Evolutionary conservation across 495 filamentous ascomycete species (phyloP), one percentile per base, ranked within the genome.

Genomic region (Entonaema liquescens): DNA sequence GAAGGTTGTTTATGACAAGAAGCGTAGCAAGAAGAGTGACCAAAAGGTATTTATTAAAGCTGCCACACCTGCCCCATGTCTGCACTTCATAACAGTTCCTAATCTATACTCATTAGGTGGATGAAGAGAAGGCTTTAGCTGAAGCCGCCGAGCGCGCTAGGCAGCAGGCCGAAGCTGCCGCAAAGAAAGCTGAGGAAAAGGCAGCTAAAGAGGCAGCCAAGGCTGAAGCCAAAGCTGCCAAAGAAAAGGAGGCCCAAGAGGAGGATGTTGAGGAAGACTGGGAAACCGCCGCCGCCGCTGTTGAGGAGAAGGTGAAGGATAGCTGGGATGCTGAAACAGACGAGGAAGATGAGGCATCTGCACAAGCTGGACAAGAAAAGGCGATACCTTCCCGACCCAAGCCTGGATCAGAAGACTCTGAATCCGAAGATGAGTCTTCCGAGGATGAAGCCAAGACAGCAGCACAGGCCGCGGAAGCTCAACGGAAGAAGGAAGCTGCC

Each of bases 261-360:
- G 83, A 85, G 28, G 85, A 86, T 12, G 90, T 87, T 25, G 79
- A 90, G 21, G 95, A 96, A 49, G 93, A 97, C 73, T 97, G 95
- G 95, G 94, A 98, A 79, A 86, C 89, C 54, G 91, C 91, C 53
- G 92, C 90, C 28, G 93, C 92, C 52, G 88, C 90, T 15, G 88
- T 88, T 19, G 82, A 92, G 6, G 29, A 59, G 35, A 25, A 92
- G 62, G 85, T 97, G 54, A 98, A 97, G 77, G 95, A 97, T 62
- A 95, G 91, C 80, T 98, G 95, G 95, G 95, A 98, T 78, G 93
- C 92, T 59, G 87, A 90, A 31, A 89, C 89, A 0, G 94, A 92
- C 4, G 93, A 95, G 15, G 94, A 96, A 72, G 87, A 76, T 4
- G 81, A 83, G 40, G 64, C 76, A 47, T 76, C 82, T 17, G 60